These are phyloP conservation scores for Dillenia suffruticosa DNA, from an alignment of 164 flowering plant species.

Conservation along the genomic window DNA sequence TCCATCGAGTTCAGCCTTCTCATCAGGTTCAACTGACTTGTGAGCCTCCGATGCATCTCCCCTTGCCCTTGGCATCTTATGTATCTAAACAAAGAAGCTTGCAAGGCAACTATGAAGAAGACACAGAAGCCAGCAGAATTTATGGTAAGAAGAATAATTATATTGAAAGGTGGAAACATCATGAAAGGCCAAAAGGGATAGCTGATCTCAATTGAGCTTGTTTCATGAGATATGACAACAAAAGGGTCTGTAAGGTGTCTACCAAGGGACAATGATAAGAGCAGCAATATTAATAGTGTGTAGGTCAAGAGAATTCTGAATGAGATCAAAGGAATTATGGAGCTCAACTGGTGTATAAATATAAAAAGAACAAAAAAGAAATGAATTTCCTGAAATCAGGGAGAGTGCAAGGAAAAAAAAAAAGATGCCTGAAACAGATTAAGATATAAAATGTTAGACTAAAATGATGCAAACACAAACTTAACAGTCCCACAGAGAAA, in stretches of 20 bases:
- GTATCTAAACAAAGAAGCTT: constrained; percentile 46
- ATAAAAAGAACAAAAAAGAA: constrained; percentile 18
- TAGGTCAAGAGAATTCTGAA: constrained; percentile 45
- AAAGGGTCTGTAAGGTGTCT: constrained; percentile 46
- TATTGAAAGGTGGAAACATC: constrained; percentile 65
- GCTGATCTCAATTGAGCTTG: constrained; percentile 40
- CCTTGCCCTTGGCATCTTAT: constrained; percentile 70
- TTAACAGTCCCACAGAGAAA: no score
- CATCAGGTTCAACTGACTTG: constrained; percentile 46
- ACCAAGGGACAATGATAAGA: constrained; percentile 36
- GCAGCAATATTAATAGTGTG: constrained; percentile 32
- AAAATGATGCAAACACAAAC: no score
- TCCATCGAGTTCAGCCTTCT: constrained; percentile 56
- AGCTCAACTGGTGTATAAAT: constrained; percentile 49
- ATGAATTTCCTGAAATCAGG: constrained; percentile 26
- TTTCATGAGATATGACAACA: constrained; percentile 58
- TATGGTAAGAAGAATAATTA: constrained; percentile 58
- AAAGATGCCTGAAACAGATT: no score
- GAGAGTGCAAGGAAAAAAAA: no score
- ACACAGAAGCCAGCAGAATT: constrained; percentile 75
- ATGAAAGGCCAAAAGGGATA: constrained; percentile 74
- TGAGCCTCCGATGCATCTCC: constrained; percentile 29
- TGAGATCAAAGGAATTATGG: constrained; percentile 42
- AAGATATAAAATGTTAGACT: no score
- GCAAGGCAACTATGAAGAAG: constrained; percentile 66